Percentiles rank a stretch among this genome's conserved stretches.
Conservation (phyloP, 2,329 filamentous ascomycete genomes). For the Calonectria naviculata region DNA sequence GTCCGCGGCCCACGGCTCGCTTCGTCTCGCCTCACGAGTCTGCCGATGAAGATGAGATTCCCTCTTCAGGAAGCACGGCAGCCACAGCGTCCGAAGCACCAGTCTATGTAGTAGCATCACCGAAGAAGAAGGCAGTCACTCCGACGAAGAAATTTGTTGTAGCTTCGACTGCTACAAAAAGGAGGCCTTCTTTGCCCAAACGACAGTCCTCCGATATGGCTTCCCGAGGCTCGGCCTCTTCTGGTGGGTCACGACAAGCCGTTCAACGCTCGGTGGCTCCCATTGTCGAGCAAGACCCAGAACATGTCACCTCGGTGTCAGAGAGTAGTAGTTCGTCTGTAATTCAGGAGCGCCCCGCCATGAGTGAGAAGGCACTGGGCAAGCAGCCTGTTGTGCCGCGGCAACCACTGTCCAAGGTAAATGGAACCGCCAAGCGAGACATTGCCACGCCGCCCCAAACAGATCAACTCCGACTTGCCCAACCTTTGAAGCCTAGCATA, state of each 20-base stretch:
- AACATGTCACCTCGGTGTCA: slow-evolving; percentile 3
- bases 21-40: slow-evolving; percentile 67
- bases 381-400: slow-evolving; percentile 54
- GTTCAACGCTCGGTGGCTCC: slow-evolving; percentile 39
- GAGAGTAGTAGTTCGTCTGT: slow-evolving; percentile 17
- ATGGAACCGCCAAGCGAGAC: slow-evolving; percentile 21
- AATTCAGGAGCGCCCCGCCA: slow-evolving; percentile 17
- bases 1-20: slow-evolving; percentile 69
- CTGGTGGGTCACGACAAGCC: slow-evolving; percentile 35
- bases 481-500: slow-evolving; percentile 27
- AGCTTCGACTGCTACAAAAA: slow-evolving; percentile 55
- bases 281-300: slow-evolving; percentile 40
- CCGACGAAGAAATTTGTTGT: slow-evolving; percentile 56
- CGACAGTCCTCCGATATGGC: slow-evolving; percentile 50
- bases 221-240: slow-evolving; percentile 45
- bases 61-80: slow-evolving; percentile 54
- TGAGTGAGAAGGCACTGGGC: slow-evolving; percentile 60
- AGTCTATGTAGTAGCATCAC: slow-evolving; percentile 38
- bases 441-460: slow-evolving; percentile 7
- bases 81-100: slow-evolving; percentile 45
- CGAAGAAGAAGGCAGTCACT: slow-evolving; percentile 40
- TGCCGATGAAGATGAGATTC: slow-evolving; percentile 55
- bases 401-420: slow-evolving; percentile 27
- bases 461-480: slow-evolving; percentile 22
- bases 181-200: slow-evolving; percentile 58